Conservation (phyloP, 225 moss, liverwort and hornwort genomes). For the Pseudisothecium myosuroides region DNA sequence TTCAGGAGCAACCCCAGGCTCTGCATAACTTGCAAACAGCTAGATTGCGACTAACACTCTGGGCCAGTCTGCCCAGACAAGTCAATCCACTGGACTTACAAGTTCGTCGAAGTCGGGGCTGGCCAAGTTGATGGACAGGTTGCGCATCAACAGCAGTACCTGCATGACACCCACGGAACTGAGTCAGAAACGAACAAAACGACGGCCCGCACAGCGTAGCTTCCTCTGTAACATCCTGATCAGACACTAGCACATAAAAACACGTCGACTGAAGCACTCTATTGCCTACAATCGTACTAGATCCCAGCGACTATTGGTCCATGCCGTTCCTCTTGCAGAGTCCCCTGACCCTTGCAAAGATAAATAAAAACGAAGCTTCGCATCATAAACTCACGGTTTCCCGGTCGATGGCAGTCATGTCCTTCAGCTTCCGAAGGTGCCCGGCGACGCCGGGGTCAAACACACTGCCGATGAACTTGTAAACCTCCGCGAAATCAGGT, state of each 20-base stretch:
- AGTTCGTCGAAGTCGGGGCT: conserved; percentile 63
- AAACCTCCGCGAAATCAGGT: conserved; percentile 93
- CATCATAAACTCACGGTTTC: conserved; percentile 50
- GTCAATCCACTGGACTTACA: conserved; percentile 7
- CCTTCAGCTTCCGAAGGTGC: conserved; percentile 66
- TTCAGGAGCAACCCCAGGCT: not conserved
- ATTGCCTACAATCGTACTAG: not conserved
- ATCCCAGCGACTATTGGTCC: no score
- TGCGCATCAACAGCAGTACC: conserved; percentile 85
- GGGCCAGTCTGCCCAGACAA: not conserved
- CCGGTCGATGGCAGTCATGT: conserved; percentile 81
- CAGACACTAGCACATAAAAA: not conserved
- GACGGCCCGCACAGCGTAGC: not conserved
- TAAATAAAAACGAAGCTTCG: not conserved
- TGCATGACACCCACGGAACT: not conserved
- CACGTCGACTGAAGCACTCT: not conserved
- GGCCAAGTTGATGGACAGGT: conserved; percentile 71
- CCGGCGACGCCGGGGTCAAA: conserved; percentile 63
- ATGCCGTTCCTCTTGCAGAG: not conserved
- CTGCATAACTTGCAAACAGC: not conserved
- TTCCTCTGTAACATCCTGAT: not conserved
- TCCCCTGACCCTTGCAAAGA: not conserved
- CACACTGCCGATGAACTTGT: conserved; percentile 94
- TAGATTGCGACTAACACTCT: not conserved
- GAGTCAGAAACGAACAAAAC: not conserved